Evolutionary conservation across 768 basidiomycete species (phyloP), one percentile per base, ranked within the genome.

Genomic region (Scleroderma citrinum): DNA sequence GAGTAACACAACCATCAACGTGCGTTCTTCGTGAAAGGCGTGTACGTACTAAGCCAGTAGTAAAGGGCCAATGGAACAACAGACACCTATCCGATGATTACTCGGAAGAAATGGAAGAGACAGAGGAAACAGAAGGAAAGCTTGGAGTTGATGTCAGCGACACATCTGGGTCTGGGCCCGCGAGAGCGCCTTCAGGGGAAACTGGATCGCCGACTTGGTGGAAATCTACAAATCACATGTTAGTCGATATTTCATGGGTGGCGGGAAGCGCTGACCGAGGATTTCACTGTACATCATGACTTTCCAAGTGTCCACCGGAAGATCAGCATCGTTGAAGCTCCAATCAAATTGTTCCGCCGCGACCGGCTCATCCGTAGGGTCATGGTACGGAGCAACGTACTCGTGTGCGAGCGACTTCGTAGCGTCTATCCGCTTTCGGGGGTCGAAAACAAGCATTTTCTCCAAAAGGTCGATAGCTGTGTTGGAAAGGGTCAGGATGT

Each of bases 231-330:
- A 39, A 20, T 52, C 19, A 54, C 32, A 34, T 20, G 16, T 47
- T n/a, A 32, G 41, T 14, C 31, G 26, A 13, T 19, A 17, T 40
- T 11, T 17, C 23, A 23, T 19, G 5, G 11, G 6, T 5, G 30
- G n/a, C 8, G 20, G 43, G 23, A 20, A 44, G 16, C 4, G 69
- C 85, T 54, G 60, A 92, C 93, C 92, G 12, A 97, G 75, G 55
- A 97, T 98, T 70, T 99, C 95, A 59, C 85, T 88, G 75, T 98
- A 98, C 95, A 99, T 99, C 96, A 99, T 99, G 63, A 96, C 95
- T 71, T 97, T 98, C 96, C 96, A 99, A 1, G 92, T 95, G 61
- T 99, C 96, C 11, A 98, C 89, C 0, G 96, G 96, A 39, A 99
- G 76, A 67, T 99, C 96, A 17, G 96, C 96, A 56, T 99, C 96